Percentiles rank a stretch among this genome's conserved stretches.
phyloP scores from a whole-genome alignment of 805 yeast genomes.

The Nakazawaea ambrosiae region DNA sequence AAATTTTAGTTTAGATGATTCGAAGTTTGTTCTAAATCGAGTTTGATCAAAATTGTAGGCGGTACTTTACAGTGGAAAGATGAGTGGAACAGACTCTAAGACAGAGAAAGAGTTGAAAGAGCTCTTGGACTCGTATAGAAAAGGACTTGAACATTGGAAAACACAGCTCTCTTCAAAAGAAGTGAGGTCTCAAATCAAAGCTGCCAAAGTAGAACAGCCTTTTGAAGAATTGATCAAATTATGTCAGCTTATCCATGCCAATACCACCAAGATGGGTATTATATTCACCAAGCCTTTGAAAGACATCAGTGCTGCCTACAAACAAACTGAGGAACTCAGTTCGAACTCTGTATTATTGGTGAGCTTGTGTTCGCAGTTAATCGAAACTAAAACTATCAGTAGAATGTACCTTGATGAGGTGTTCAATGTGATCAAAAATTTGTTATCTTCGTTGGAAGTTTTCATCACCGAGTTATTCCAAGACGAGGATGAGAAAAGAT shows the following conservation, averaged over 20 bases:
- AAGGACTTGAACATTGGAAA: constrained; percentile 7
- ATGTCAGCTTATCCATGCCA: constrained; percentile 57
- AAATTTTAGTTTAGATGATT: neutral
- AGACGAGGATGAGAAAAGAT: constrained; percentile 27
- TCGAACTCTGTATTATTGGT: constrained; percentile 36
- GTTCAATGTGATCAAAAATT: constrained; percentile 16
- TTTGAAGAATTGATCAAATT: constrained; percentile 54
- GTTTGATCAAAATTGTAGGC: too few species aligned
- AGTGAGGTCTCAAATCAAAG: constrained; percentile 8
- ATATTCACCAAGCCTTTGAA: constrained; percentile 55
- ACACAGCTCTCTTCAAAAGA: neutral
- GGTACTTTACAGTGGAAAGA: too few species aligned
- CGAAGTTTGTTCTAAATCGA: neutral
- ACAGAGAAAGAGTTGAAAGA: constrained; percentile 8
- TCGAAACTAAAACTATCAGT: constrained; percentile 26
- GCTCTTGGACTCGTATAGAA: constrained; percentile 4
- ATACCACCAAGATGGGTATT: constrained; percentile 69
- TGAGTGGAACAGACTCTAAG: neutral
- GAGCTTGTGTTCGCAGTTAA: constrained; percentile 37
- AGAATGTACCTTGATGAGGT: constrained; percentile 24
- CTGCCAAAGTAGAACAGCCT: constrained; percentile 33
- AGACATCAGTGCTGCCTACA: constrained; percentile 38
- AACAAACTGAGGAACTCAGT: constrained; percentile 39
- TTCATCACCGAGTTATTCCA: constrained; percentile 15
- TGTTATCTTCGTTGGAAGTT: constrained; percentile 12